Evolutionary conservation across 139 green algal species (phyloP).

Genomic region (Chlamydomonas incerta): DNA sequence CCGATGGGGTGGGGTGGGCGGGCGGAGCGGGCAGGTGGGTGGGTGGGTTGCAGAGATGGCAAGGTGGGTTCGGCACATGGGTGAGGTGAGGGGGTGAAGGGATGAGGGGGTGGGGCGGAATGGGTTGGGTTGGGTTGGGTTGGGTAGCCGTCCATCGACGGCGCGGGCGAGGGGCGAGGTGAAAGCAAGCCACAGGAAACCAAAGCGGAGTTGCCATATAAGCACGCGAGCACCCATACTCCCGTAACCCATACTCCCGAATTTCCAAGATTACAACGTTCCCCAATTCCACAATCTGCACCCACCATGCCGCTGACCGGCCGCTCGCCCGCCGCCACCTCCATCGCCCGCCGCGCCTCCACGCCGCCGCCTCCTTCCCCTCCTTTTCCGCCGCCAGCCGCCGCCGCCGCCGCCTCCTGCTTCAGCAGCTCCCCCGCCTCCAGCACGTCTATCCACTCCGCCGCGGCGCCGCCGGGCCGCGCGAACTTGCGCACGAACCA

Average conservation of each 20-base stretch:
- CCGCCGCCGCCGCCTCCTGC: background rate
- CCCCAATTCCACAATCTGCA: background rate
- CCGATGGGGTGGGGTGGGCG: too few relatives aligned
- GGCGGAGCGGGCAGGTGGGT: too few relatives aligned
- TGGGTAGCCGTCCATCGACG: too few relatives aligned
- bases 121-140: too few relatives aligned
- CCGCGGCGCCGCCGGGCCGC: too few relatives aligned
- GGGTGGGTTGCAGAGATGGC: background rate
- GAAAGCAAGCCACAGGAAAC: too few relatives aligned
- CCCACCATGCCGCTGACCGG: background rate
- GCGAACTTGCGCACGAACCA: conserved; percentile 4
- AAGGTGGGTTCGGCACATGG: background rate
- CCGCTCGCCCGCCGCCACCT: background rate
- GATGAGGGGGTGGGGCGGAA: too few relatives aligned
- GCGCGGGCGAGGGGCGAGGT: too few relatives aligned
- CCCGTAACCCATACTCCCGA: too few relatives aligned
- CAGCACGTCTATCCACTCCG: background rate
- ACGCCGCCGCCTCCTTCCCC: background rate
- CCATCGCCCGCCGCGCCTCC: background rate
- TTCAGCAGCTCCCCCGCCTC: background rate
- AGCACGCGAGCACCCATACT: too few relatives aligned
- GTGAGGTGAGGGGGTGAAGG: background rate
- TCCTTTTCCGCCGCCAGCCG: background rate
- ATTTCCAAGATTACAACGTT: too few relatives aligned
- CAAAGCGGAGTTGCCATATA: too few relatives aligned